Evolutionary conservation across 2,329 filamentous ascomycete genomes (phyloP), one percentile per base, ranked within the genome.

Genomic region (Thyridium curvatum): DNA sequence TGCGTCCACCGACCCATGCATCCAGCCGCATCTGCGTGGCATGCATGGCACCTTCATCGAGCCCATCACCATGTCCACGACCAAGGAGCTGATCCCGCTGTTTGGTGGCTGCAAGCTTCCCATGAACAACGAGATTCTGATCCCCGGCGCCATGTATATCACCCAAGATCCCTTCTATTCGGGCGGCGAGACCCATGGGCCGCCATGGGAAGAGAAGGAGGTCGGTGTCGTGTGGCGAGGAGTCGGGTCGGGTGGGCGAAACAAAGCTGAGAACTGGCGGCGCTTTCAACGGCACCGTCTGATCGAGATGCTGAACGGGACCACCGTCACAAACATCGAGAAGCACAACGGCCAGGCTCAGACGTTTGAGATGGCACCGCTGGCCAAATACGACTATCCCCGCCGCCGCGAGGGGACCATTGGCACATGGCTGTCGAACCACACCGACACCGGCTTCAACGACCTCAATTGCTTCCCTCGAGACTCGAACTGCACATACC

Each of bases 271-370:
- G 33, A 83, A 74, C 43, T 87, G 82, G 82, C 68, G 68, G 28
- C 73, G 77, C 29, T 84, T 85, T 49, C 82, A 86, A 44, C 77
- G 82, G n/a, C 82, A 84, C 49, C 78, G 83, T 4, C 76, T 86
- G 41, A 64, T 86, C 18, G 68, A 79, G 42, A 82, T 86, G 78
- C 62, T 83, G 35, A 86, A 87, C 49, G 72, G 71, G 8, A 82
- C 77, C 1, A 70, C 65, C 14, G 74, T 82, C 16, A 54, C 56
- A 18, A 51, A 58, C 8, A 64, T 72, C 26, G 72, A 81, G 50
- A 51, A 59, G 30, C 52, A 55, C 13, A 55, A 49, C 29, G 46
- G 56, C 35, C 59, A 63, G 30, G 52, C 70, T 28, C 53, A 59
- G 44, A 72, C 73, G 8, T 79, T 77, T 48, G 62, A 65, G 33